Conservation (phyloP, 441 rosid genomes). For the Breynia disticha region DNA sequence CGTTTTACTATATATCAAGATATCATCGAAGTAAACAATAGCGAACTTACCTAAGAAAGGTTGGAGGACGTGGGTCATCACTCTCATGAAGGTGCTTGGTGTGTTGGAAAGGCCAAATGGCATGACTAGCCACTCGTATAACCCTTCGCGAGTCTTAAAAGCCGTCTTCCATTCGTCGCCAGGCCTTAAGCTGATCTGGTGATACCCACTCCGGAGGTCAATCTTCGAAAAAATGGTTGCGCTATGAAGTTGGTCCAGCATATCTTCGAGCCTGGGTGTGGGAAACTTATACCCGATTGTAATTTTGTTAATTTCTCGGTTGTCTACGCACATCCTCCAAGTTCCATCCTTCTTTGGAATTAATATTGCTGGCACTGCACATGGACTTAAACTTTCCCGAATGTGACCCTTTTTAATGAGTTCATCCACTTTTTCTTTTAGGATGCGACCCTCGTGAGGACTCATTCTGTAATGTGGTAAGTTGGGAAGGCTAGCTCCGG, state of each 20-base stretch:
- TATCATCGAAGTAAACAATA: constrained; percentile 3
- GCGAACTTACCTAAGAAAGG: background rate
- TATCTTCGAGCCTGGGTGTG: background rate
- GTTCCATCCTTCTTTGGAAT: constrained; percentile 4
- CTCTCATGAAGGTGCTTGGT: constrained; percentile 1
- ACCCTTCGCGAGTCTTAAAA: background rate
- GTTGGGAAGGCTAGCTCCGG: too few species aligned
- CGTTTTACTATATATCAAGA: background rate
- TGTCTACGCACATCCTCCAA: constrained; percentile 6
- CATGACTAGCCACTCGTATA: constrained; percentile 1
- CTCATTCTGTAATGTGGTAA: too few species aligned
- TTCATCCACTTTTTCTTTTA: too few species aligned
- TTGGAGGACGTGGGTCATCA: background rate
- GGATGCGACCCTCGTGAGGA: too few species aligned
- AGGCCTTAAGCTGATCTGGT: background rate
- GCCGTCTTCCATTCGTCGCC: constrained; percentile 5
- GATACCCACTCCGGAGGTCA: background rate
- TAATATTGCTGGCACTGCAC: background rate
- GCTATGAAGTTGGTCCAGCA: background rate
- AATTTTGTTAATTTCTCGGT: constrained; percentile 1
- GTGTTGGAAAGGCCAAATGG: constrained; percentile 1
- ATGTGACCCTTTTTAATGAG: too few species aligned
- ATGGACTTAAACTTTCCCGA: constrained; percentile 5
- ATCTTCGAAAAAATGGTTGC: background rate
- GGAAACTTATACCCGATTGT: background rate